These are phyloP conservation scores for Glycine latifolia DNA, from an alignment of 306 rosid genomes.

Conservation along the genomic window DNA sequence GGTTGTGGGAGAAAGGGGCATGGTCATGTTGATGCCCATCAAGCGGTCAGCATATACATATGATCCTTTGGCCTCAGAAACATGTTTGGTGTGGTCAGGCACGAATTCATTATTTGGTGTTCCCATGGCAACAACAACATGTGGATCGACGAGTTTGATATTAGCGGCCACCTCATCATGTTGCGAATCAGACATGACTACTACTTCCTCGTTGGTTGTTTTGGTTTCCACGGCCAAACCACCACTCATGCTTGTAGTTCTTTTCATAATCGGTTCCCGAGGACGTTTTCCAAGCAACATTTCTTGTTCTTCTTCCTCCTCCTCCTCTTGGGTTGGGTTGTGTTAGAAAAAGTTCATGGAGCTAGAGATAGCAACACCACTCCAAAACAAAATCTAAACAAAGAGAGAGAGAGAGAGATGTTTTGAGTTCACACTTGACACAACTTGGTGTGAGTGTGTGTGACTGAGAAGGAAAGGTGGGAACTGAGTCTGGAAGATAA, in stretches of 20 bases:
- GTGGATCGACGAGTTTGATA: too few species aligned
- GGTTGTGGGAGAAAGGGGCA: conserved; percentile 54
- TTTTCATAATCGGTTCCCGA: conserved; percentile 56
- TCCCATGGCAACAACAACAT: neutral
- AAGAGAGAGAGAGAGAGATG: conserved; percentile 22
- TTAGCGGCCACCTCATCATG: too few species aligned
- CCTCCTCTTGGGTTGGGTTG: neutral
- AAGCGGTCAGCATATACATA: neutral
- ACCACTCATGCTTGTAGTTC: conserved; percentile 77
- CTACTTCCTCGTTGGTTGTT: conserved; percentile 37
- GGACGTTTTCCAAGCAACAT: conserved; percentile 80
- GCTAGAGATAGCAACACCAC: neutral
- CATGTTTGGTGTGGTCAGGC: neutral
- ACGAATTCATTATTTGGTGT: neutral
- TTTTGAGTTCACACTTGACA: conserved; percentile 16
- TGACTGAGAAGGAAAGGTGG: conserved; percentile 53
- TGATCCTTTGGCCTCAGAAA: neutral
- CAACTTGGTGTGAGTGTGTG: conserved; percentile 6
- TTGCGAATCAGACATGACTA: neutral
- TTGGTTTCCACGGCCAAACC: conserved; percentile 58
- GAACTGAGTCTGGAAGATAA: conserved; percentile 50
- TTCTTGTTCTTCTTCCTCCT: conserved; percentile 22
- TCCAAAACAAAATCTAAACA: neutral
- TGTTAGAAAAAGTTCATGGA: conserved; percentile 4
- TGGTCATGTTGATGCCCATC: neutral